A percentile compares a stretch with the other conserved stretches of the same genome.
Conservation (phyloP, 371 early-diverging fungal species). For the Funneliformis caledonium region DNA sequence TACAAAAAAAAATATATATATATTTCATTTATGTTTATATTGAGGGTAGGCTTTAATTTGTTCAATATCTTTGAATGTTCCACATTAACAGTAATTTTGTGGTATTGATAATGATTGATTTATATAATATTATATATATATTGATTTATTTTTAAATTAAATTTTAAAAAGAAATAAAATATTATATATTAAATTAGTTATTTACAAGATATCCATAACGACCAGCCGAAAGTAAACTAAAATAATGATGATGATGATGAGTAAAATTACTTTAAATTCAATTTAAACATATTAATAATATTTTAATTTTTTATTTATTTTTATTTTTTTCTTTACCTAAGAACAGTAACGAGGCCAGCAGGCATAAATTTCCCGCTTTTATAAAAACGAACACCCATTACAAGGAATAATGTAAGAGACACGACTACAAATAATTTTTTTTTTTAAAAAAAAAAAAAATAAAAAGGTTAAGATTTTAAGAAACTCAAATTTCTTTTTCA, state of each 20-base stretch:
- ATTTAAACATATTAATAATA: not conserved
- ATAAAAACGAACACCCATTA: conserved; percentile 64
- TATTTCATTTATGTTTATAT: too few species aligned
- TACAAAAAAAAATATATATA: too few species aligned
- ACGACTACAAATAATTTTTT: conserved; percentile 42
- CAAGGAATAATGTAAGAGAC: conserved; percentile 53
- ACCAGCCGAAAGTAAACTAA: not conserved
- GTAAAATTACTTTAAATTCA: not conserved
- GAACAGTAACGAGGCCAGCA: conserved; percentile 58
- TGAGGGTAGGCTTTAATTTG: too few species aligned
- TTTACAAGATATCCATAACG: too few species aligned
- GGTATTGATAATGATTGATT: too few species aligned
- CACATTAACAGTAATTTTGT: too few species aligned
- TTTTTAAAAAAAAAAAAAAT: conserved; percentile 20
- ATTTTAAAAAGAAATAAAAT: too few species aligned
- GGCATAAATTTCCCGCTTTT: conserved; percentile 67
- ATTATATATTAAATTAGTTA: too few species aligned
- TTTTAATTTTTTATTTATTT: too few species aligned
- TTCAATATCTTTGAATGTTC: too few species aligned
- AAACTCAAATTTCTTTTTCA: not conserved
- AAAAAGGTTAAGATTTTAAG: not conserved
- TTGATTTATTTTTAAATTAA: too few species aligned
- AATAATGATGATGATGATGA: not conserved
- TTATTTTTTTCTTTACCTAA: conserved; percentile 49
- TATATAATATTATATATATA: too few species aligned